Conservation (phyloP, 2,329 filamentous ascomycete genomes). For the Leptographium galeiforme region DNA sequence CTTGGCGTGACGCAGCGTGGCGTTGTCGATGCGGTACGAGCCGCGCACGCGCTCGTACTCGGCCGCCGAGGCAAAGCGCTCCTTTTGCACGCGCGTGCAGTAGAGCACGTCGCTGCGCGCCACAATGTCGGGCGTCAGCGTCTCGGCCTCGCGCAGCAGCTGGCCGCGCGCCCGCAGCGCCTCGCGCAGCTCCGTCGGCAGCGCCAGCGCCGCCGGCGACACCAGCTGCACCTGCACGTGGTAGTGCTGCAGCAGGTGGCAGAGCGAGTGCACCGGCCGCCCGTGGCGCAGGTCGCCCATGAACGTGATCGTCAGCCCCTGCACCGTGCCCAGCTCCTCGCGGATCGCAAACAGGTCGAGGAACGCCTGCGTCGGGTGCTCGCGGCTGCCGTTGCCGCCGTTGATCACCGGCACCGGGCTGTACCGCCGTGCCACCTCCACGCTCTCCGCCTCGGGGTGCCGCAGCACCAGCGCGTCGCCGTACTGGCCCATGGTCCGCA, state of each 20-base stretch:
- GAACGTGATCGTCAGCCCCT: constrained; percentile 92
- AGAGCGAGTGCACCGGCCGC: constrained; percentile 85
- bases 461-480: constrained; percentile 91
- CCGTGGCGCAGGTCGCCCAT: constrained; percentile 87
- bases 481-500: constrained; percentile 89
- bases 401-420: constrained; percentile 91
- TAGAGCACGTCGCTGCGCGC: constrained; percentile 84
- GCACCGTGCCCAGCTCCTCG: constrained; percentile 90
- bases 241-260: constrained; percentile 91
- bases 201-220: constrained; percentile 61
- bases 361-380: constrained; percentile 96
- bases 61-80: constrained; percentile 70
- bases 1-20: constrained; percentile 83
- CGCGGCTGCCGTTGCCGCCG: constrained; percentile 86
- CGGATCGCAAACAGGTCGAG: constrained; percentile 96
- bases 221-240: constrained; percentile 89
- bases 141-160: constrained; percentile 60
- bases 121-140: constrained; percentile 76
- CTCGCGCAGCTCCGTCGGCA: constrained; percentile 59
- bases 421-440: constrained; percentile 72
- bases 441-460: constrained; percentile 72
- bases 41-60: constrained; percentile 84
- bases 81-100: constrained; percentile 93
- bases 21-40: constrained; percentile 79
- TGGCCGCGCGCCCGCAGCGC: constrained; percentile 62